Evolutionary conservation across 2,329 filamentous ascomycete species (phyloP).

Genomic region (Cadophora sp.): DNA sequence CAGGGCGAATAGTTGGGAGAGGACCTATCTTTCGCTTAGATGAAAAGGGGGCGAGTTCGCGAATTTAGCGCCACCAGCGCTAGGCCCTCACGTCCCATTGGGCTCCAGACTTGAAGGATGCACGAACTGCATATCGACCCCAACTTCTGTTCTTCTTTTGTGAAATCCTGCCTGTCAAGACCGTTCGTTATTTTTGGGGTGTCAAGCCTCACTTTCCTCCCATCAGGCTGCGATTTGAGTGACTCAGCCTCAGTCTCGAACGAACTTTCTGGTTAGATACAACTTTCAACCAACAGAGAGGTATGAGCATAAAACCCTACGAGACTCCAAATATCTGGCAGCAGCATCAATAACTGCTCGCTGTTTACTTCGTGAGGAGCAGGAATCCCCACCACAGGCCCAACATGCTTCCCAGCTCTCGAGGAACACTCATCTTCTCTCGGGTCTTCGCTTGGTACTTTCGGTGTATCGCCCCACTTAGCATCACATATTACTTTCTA

Average conservation of each 20-base stretch:
- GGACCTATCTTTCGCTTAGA: neutral
- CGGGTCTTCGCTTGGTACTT: conserved; percentile 3
- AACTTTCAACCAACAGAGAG: too few relatives aligned
- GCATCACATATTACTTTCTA: neutral
- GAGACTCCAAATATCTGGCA: too few relatives aligned
- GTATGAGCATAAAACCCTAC: too few relatives aligned
- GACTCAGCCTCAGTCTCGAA: neutral
- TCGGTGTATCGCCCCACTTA: neutral
- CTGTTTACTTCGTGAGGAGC: too few relatives aligned
- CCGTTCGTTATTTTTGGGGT: neutral
- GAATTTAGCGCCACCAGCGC: neutral
- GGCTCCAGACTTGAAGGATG: neutral
- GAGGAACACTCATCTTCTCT: neutral
- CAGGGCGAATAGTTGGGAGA: neutral
- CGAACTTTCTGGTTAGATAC: too few relatives aligned
- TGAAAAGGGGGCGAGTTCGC: neutral
- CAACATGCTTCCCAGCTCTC: conserved; percentile 5
- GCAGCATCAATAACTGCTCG: too few relatives aligned
- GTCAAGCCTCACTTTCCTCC: neutral
- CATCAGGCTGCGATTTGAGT: neutral
- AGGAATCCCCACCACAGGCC: too few relatives aligned
- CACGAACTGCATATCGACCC: neutral
- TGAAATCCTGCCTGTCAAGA: neutral
- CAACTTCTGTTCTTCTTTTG: neutral
- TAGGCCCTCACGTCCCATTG: neutral